These are phyloP conservation scores for Penicillium hesseltinei DNA, from an alignment of 2,329 filamentous ascomycete species.

Conservation along the genomic window DNA sequence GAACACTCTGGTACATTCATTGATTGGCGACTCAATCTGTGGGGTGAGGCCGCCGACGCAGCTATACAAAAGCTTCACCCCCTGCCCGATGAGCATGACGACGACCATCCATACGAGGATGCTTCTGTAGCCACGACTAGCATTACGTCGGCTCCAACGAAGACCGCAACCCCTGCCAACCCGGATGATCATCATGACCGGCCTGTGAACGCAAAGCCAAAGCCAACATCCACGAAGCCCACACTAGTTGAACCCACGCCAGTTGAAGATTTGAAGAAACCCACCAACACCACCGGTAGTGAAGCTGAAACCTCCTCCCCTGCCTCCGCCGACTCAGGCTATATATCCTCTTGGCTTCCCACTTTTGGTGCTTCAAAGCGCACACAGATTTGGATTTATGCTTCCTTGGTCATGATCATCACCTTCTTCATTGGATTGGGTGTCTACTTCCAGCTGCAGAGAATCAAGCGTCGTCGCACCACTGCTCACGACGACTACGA, in stretches of 20 bases:
- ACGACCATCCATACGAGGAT: constrained; percentile 72
- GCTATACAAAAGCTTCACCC: constrained; percentile 71
- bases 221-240: constrained; percentile 21
- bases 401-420: constrained; percentile 77
- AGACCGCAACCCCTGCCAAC: constrained; percentile 44
- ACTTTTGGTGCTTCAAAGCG: constrained; percentile 84
- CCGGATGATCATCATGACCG: constrained; percentile 66
- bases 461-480: constrained; percentile 72
- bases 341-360: constrained; percentile 82
- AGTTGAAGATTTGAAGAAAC: constrained; percentile 25
- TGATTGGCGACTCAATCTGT: constrained; percentile 92
- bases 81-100: constrained; percentile 77
- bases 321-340: constrained; percentile 45
- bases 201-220: constrained; percentile 61
- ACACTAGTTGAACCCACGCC: constrained; percentile 17
- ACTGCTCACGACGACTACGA: constrained; percentile 81
- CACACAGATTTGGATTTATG: constrained; percentile 93
- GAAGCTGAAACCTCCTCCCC: constrained; percentile 21
- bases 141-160: constrained; percentile 49
- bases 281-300: constrained; percentile 27
- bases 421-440: constrained; percentile 78
- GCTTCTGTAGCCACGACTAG: constrained; percentile 63
- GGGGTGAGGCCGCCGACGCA: constrained; percentile 82
- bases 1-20: constrained; percentile 72
- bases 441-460: constrained; percentile 77